These are phyloP conservation scores for Edaphochlamys debaryana DNA, from an alignment of 139 green algal species.

Conservation along the genomic window DNA sequence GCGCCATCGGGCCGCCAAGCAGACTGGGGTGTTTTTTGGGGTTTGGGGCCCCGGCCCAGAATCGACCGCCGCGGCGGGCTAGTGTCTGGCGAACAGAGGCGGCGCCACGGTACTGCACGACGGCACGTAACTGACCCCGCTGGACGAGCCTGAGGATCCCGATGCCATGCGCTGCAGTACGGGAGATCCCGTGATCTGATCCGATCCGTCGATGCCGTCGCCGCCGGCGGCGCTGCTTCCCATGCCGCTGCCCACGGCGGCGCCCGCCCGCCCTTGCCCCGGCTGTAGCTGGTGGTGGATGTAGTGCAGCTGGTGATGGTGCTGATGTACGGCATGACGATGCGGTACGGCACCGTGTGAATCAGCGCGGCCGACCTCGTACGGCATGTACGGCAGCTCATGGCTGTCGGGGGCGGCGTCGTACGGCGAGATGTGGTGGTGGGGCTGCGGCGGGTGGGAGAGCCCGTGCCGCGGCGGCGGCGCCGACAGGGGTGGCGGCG, in stretches of 20 bases:
- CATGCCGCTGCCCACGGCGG: too few relatives aligned
- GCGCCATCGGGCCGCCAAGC: too few relatives aligned
- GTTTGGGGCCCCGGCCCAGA: too few relatives aligned
- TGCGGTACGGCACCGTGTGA: too few relatives aligned
- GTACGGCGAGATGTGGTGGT: not conserved
- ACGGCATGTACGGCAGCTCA: too few relatives aligned
- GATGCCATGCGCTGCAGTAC: not conserved
- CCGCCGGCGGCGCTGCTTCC: too few relatives aligned
- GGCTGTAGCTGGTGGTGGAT: too few relatives aligned
- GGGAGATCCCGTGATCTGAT: not conserved
- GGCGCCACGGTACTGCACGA: conserved; percentile 19
- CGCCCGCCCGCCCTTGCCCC: too few relatives aligned
- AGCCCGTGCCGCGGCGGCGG: not conserved
- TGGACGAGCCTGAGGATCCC: not conserved
- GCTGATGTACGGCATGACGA: conserved; percentile 28
- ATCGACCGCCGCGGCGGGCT: too few relatives aligned
- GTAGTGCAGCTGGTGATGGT: not conserved
- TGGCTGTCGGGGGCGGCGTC: not conserved
- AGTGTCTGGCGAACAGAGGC: too few relatives aligned
- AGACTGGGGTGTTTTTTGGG: too few relatives aligned
- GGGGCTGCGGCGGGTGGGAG: not conserved
- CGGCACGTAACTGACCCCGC: conserved; percentile 15
- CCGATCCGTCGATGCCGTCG: not conserved
- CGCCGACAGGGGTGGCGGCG: not conserved
- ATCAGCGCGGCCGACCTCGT: too few relatives aligned